phyloP scores from a whole-genome alignment of 306 rosid genomes.

The Elaeagnus macrophylla region DNA sequence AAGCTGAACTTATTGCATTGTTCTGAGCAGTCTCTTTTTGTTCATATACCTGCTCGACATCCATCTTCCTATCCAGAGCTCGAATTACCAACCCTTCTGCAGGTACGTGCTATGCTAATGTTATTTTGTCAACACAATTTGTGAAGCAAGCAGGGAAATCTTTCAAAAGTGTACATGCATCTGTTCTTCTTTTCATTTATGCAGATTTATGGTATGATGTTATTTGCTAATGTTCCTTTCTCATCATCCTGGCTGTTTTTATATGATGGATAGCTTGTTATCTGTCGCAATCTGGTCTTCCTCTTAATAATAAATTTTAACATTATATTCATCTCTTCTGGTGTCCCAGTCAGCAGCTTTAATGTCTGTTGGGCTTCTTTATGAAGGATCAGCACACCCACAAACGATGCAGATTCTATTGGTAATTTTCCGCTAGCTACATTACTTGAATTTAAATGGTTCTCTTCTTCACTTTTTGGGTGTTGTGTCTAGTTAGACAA shows the following conservation, averaged over 20 bases:
- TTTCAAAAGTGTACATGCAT: background rate
- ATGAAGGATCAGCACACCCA: slow-evolving; percentile 91
- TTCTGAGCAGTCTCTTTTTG: slow-evolving; percentile 58
- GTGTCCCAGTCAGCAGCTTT: slow-evolving; percentile 74
- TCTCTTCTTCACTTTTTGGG: background rate
- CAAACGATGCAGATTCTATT: slow-evolving; percentile 80
- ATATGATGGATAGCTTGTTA: slow-evolving; percentile 6
- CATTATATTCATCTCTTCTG: slow-evolving; percentile 6
- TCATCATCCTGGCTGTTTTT: slow-evolving; percentile 6
- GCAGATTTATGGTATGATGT: background rate
- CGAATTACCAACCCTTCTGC: slow-evolving; percentile 86
- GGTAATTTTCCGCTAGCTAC: slow-evolving; percentile 40
- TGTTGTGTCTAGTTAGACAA: too few species aligned
- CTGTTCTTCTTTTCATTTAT: background rate
- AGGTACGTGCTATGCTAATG: slow-evolving; percentile 44
- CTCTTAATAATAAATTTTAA: slow-evolving; percentile 20
- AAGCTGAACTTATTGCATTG: slow-evolving; percentile 22
- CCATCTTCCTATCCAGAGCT: slow-evolving; percentile 82
- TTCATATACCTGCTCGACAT: slow-evolving; percentile 83
- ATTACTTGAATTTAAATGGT: slow-evolving; percentile 3
- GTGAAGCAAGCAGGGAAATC: background rate
- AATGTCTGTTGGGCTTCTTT: slow-evolving; percentile 83
- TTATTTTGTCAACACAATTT: background rate
- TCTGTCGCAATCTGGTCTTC: slow-evolving; percentile 10
- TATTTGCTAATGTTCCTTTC: background rate